Evolutionary conservation across 2,329 filamentous ascomycete genomes (phyloP).

Genomic region (Talaromyces piceae): DNA sequence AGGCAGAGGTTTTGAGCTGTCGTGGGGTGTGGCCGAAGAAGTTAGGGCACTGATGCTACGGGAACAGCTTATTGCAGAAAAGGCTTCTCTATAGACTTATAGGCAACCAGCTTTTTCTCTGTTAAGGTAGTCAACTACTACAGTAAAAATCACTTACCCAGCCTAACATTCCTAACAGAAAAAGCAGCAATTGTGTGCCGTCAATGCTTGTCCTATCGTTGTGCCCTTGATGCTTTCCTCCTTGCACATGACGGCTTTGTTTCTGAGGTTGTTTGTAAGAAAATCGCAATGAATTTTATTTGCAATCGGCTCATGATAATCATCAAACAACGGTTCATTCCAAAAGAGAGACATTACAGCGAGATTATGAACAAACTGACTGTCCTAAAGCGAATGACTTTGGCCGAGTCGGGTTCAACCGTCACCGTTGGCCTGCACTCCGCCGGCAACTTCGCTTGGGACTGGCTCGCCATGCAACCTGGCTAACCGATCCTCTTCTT

Average conservation of each 20-base stretch:
- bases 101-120: neutral
- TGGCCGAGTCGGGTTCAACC: too few relatives aligned
- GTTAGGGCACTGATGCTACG: constrained; percentile 21
- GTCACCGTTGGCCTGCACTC: constrained; percentile 7
- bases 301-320: neutral
- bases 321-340: constrained; percentile 2
- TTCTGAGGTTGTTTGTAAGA: neutral
- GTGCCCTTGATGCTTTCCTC: neutral
- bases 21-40: constrained; percentile 52
- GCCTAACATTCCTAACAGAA: neutral
- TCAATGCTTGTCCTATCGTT: neutral
- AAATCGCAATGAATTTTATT: neutral
- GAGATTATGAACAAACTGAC: neutral
- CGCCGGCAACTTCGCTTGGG: neutral
- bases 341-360: neutral
- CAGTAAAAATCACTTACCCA: neutral
- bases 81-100: neutral
- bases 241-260: neutral
- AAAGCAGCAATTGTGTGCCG: neutral
- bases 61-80: neutral
- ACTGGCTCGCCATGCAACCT: constrained; percentile 23
- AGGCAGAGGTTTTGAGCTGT: constrained; percentile 54
- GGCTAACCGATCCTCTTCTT: constrained; percentile 64
- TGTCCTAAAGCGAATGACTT: too few relatives aligned
- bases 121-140: neutral